Evolutionary conservation across 371 early-diverging fungal genomes (phyloP).

Genomic region (Nosema muscidifuracis): DNA sequence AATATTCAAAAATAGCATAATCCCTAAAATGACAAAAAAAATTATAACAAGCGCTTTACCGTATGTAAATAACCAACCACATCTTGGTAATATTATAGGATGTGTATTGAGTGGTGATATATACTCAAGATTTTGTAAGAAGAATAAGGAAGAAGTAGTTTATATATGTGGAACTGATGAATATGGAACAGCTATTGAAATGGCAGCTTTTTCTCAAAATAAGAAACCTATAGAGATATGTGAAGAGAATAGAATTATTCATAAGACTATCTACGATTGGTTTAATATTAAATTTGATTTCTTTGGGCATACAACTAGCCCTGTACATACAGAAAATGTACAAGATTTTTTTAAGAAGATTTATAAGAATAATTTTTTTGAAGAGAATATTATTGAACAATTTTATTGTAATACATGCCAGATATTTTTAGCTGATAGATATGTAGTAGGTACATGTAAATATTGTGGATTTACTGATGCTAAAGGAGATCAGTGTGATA

Average conservation of each 20-base stretch:
- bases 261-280: conserved; percentile 84
- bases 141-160: conserved; percentile 78
- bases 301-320: conserved; percentile 89
- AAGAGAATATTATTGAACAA: conserved; percentile 74
- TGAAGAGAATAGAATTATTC: conserved; percentile 83
- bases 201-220: conserved; percentile 72
- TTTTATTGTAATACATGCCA: conserved; percentile 82
- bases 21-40: conserved; percentile 28
- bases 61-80: conserved; percentile 98
- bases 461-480: conserved; percentile 71
- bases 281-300: conserved; percentile 85
- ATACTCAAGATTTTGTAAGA: conserved; percentile 81
- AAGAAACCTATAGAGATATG: conserved; percentile 75
- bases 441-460: conserved; percentile 90
- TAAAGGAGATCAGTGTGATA: conserved; percentile 98
- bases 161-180: conserved; percentile 98
- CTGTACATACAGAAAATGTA: conserved; percentile 76
- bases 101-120: conserved; percentile 94
- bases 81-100: conserved; percentile 97
- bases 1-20: neutral
- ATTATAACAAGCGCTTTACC: conserved; percentile 94
- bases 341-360: conserved; percentile 81
- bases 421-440: conserved; percentile 95
- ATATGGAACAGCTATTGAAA: conserved; percentile 99
- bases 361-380: conserved; percentile 69